Evolutionary conservation across 371 early-diverging fungal species (phyloP), one percentile per base, ranked within the genome.

Genomic region (Lichtheimia corymbifera): DNA sequence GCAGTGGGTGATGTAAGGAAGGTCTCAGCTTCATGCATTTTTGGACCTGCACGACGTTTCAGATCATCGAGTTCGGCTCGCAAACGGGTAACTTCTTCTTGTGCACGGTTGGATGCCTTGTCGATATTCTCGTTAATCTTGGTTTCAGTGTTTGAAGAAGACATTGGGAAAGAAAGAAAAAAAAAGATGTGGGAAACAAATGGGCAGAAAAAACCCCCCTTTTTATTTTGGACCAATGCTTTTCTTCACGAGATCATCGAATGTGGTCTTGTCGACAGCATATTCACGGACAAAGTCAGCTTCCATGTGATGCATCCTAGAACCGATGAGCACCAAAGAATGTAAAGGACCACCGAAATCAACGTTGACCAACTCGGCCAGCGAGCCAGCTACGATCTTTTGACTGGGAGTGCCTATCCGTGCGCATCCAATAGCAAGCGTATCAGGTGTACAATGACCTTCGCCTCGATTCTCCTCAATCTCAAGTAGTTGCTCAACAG

Each of bases 291-390:
- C 79, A 64, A 91, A 82, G 55, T 99, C 96, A 50, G 92, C 91
- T 83, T 99, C 99, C 76, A 97, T 85, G 62, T 91, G 84, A 71
- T 99, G 99, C 89, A 98, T 89, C 64, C 88, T 83, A 40, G 82
- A 86, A 14, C 98, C 95, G 52, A 98, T 86, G 35, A 93, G 63
- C 15, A 99, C 95, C 14, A 99, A 79, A 17, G 98, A 97, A 78
- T 99, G 64, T 7, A 99, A 78, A 41, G 99, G 99, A 22, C 83
- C 85, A 6, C 99, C 99, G 81, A 98, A 96, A 65, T 98, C 98
- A 5, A 76, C 87, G 6, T 84, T 72, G 12, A 87, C 62, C 51
- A 99, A 77, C 68, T 97, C 92, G 45, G 83, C 75, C 58, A 98
- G 82, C 4, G 95, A 95, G 27, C 97, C 99, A 28, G 93, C 90